These are phyloP conservation scores for Hyaloscypha bicolor DNA, from an alignment of 495 filamentous ascomycete genomes.

Conservation along the genomic window DNA sequence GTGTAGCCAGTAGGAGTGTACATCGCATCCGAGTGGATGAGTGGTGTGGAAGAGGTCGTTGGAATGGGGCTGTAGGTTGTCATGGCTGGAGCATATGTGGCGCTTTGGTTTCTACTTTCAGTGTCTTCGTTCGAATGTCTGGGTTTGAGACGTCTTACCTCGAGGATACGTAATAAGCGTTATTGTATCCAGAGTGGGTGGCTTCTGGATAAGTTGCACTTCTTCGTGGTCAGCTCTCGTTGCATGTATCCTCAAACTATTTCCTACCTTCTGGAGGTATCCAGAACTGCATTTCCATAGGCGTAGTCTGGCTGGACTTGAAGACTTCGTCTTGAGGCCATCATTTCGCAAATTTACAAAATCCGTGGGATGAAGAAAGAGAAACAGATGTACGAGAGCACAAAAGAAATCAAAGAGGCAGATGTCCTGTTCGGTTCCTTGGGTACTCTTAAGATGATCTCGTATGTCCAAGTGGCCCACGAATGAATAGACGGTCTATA, in stretches of 20 bases:
- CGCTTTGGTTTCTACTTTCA: conserved; percentile 29
- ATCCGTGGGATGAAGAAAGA: conserved; percentile 21
- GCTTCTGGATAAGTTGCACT: conserved; percentile 26
- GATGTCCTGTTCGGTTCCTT: conserved; percentile 12
- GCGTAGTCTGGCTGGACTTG: conserved; percentile 32
- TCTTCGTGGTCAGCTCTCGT: conserved; percentile 22
- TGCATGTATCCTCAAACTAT: not conserved
- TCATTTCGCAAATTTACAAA: conserved; percentile 27
- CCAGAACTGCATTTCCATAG: conserved; percentile 22
- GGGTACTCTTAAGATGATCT: conserved; percentile 9
- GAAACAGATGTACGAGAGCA: conserved; percentile 24
- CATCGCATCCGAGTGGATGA: conserved; percentile 25
- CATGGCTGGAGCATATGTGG: conserved; percentile 23
- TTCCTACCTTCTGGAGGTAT: conserved; percentile 32
- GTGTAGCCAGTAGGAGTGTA: conserved; percentile 31
- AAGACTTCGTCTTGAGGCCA: conserved; percentile 33
- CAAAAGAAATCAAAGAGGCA: conserved; percentile 28
- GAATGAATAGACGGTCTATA: conserved; percentile 14
- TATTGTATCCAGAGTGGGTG: conserved; percentile 25
- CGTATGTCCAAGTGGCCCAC: conserved; percentile 20
- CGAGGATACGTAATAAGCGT: conserved; percentile 27
- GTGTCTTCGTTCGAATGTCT: conserved; percentile 21
- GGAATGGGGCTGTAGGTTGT: conserved; percentile 29
- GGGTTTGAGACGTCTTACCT: conserved; percentile 30
- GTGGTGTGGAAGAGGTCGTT: conserved; percentile 12